Evolutionary conservation across 306 rosid genomes (phyloP).

Genomic region (Prunus davidiana): DNA sequence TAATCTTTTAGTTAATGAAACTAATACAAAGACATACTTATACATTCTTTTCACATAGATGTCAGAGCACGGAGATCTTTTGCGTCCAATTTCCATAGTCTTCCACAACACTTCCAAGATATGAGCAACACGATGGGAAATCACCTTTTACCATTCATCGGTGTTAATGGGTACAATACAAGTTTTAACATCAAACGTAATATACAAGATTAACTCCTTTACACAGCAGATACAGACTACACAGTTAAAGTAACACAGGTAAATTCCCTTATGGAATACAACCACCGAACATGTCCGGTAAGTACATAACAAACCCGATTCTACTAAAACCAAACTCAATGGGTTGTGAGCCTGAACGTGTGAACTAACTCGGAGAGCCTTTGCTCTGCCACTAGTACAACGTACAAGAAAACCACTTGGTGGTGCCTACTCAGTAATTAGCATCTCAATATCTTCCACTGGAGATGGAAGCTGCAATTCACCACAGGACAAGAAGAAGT

Average conservation of each 20-base stretch:
- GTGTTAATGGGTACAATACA: neutral
- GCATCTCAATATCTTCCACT: conserved; percentile 64
- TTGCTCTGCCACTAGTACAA: conserved; percentile 18
- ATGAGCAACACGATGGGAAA: neutral
- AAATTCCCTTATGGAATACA: conserved; percentile 9
- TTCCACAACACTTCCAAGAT: neutral
- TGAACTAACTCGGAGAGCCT: conserved; percentile 5
- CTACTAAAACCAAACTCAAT: conserved; percentile 8
- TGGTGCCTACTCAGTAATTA: conserved; percentile 66
- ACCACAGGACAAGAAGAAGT: conserved; percentile 24
- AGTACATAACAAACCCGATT: neutral
- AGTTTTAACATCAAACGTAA: conserved; percentile 2
- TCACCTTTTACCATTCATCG: neutral
- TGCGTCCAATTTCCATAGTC: neutral
- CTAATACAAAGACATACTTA: too few species aligned
- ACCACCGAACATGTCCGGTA: neutral
- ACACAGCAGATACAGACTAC: neutral
- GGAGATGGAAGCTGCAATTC: conserved; percentile 74
- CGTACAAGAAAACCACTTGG: neutral
- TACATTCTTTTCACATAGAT: neutral
- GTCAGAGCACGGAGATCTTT: neutral
- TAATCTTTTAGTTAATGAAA: neutral
- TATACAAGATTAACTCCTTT: neutral
- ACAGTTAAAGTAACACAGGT: neutral
- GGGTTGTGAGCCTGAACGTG: conserved; percentile 8